phyloP scores from a whole-genome alignment of 257 asterid species.

The Agastache rugosa region DNA sequence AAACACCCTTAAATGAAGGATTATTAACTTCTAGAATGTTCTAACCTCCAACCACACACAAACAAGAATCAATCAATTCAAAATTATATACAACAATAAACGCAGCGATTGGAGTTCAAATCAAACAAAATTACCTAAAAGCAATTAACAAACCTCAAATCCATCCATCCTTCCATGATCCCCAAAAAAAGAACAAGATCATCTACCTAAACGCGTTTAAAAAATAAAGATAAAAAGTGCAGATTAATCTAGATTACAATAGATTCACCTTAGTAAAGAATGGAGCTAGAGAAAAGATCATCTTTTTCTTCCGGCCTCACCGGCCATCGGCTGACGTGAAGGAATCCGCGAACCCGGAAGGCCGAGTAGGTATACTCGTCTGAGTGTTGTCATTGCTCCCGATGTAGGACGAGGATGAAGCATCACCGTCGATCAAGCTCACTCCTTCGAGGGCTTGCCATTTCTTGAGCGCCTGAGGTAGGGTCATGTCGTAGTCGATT shows the following conservation, averaged over 20 bases:
- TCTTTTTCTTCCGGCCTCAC: slow-evolving; percentile 37
- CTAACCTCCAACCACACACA: slow-evolving; percentile 1
- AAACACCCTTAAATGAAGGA: background rate
- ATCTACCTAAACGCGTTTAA: slow-evolving; percentile 31
- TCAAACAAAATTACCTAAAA: background rate
- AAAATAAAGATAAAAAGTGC: slow-evolving; percentile 3
- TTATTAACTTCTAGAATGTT: background rate
- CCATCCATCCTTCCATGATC: slow-evolving; percentile 29
- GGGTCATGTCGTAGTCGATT: slow-evolving; percentile 74
- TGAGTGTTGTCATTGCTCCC: slow-evolving; percentile 77
- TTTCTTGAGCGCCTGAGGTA: slow-evolving; percentile 84
- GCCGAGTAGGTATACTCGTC: slow-evolving; percentile 76
- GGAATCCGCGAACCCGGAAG: slow-evolving; percentile 78
- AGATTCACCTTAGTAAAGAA: slow-evolving; percentile 29
- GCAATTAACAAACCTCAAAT: slow-evolving; percentile 33
- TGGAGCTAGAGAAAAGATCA: background rate
- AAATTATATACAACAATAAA: slow-evolving; percentile 1
- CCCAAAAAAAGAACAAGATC: slow-evolving; percentile 12
- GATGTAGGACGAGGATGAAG: slow-evolving; percentile 45
- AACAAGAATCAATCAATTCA: background rate
- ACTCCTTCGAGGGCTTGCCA: slow-evolving; percentile 87
- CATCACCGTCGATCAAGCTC: slow-evolving; percentile 61
- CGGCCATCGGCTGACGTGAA: slow-evolving; percentile 77
- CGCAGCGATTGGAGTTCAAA: slow-evolving; percentile 20
- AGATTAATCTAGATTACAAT: slow-evolving; percentile 36